Percentiles rank a stretch among this genome's conserved stretches.
These are phyloP conservation scores for Neltuma alba DNA, from an alignment of 306 rosid species.

Conservation along the genomic window DNA sequence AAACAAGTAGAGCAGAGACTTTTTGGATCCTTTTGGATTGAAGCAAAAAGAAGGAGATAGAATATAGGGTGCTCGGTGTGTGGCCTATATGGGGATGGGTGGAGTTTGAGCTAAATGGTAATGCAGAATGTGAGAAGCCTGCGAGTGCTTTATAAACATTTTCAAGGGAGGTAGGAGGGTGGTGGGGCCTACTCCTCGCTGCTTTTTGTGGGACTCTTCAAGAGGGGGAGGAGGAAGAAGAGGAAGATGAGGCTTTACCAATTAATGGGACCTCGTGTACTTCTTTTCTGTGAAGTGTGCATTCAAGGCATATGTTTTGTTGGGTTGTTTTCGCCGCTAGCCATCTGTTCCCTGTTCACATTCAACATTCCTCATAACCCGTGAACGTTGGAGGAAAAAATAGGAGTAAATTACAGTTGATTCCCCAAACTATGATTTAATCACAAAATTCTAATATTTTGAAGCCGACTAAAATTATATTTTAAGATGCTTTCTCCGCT, in stretches of 20 bases:
- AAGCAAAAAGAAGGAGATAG: neutral
- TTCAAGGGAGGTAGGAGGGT: constrained; percentile 26
- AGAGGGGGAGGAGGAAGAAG: too few relatives aligned
- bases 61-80: constrained; percentile 10
- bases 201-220: constrained; percentile 4
- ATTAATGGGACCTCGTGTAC: neutral
- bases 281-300: neutral
- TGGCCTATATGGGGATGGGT: constrained; percentile 6
- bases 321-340: neutral
- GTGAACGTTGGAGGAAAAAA: neutral
- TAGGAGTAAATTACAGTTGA: too few relatives aligned
- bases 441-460: neutral
- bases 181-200: constrained; percentile 37
- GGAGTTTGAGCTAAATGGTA: constrained; percentile 25
- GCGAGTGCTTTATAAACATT: constrained; percentile 43
- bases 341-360: neutral
- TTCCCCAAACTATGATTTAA: neutral
- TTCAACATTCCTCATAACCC: neutral
- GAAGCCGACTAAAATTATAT: neutral
- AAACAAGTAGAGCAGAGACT: constrained; percentile 16
- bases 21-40: neutral
- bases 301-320: neutral
- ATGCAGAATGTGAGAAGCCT: constrained; percentile 15
- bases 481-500: neutral
- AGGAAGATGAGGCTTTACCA: neutral